phyloP scores from a whole-genome alignment of 371 early-diverging fungal genomes.

The Mucor velutinosus region DNA sequence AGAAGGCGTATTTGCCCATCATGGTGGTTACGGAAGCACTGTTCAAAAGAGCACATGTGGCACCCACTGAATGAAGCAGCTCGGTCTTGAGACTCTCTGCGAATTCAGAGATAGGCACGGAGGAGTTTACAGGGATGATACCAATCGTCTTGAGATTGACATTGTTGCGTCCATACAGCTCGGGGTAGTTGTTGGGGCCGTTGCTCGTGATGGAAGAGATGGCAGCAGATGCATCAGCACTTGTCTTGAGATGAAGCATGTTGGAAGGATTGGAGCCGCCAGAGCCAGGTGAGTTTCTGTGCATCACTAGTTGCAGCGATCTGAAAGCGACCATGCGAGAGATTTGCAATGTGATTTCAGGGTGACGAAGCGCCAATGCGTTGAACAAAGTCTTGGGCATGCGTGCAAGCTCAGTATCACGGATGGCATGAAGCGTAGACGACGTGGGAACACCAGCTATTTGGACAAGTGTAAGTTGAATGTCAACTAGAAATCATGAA shows the following conservation, averaged over 20 bases:
- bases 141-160: conserved; percentile 92
- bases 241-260: conserved; percentile 13
- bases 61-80: conserved; percentile 71
- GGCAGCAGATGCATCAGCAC: conserved; percentile 12
- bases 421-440: conserved; percentile 95
- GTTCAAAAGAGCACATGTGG: conserved; percentile 76
- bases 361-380: conserved; percentile 85
- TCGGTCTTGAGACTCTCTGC: conserved; percentile 80
- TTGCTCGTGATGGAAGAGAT: conserved; percentile 20
- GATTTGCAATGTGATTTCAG: conserved; percentile 90
- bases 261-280: conserved; percentile 17
- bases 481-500: background rate
- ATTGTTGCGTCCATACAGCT: conserved; percentile 75
- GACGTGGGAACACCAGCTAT: conserved; percentile 71
- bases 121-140: conserved; percentile 82
- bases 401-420: conserved; percentile 95
- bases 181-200: conserved; percentile 29
- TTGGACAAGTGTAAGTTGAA: background rate
- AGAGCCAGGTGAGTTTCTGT: conserved; percentile 24
- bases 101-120: conserved; percentile 89
- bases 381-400: conserved; percentile 95
- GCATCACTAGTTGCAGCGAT: conserved; percentile 53
- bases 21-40: conserved; percentile 77
- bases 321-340: conserved; percentile 89
- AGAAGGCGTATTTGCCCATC: conserved; percentile 93